Evolutionary conservation across 352 stramenopile genomes (phyloP), one percentile per base, ranked within the genome.

Genomic region (Lagenidium giganteum): DNA sequence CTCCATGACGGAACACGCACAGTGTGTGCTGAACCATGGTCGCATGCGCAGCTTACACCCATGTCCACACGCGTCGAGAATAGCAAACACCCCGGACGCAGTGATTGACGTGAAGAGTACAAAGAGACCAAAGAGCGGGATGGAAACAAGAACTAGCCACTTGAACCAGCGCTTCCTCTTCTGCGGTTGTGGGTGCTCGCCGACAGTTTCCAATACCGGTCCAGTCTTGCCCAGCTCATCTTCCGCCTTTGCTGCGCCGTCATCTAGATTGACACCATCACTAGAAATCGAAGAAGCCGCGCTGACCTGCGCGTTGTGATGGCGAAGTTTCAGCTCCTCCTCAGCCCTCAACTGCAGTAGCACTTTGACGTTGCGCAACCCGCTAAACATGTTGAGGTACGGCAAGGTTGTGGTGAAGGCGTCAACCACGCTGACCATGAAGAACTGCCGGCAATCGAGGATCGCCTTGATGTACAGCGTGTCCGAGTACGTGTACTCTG

Each of bases 1-100:
- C 28, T 80, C 61, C 31, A 72, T 40, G 5, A 80, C 64, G 2
- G 64, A 73, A 37, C 67, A 80, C 9, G 58, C 57, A 30, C 64
- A 74, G 8, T 64, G 28, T 3, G 34, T 56, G 0, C 49, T 48
- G 39, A 80, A 73, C 67, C 61, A 80, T 14, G 67, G 64, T 13
- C 55, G 53, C 57, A 73, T 74, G 3, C 49, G 66, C 23, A 77
- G 49, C 12, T 71, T 64, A 31, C 66, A 77, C 0, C 60, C 66
- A 8, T 21, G 18, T 5, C 45, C 46, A 25, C 65, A 77, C 2
- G 30, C 26, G 16, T 47, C 31, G n/a, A 41, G 16, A 13, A 32
- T 20, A 31, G 63, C 51, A 41, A 66, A 61, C 14, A 58, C 29
- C 7, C 58, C 51, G 14, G 61, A 70, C 4, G 65, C 47, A 9